Conservation (phyloP, 2,329 filamentous ascomycete genomes). For the Nemania sp. region DNA sequence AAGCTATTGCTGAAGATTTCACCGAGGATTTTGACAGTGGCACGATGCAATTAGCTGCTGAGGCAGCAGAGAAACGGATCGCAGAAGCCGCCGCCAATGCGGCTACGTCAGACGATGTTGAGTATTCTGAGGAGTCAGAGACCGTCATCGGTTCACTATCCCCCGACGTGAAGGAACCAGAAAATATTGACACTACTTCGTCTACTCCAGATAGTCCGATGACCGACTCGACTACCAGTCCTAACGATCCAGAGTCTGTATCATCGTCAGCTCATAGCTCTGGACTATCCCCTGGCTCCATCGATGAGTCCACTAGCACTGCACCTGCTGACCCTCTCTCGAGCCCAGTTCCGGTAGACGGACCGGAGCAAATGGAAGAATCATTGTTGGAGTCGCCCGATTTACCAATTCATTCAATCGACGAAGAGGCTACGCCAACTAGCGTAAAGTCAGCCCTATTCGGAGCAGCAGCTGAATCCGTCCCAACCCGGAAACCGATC, state of each 20-base stretch:
- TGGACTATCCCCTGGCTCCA: constrained; percentile 29
- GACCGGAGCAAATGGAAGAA: constrained; percentile 41
- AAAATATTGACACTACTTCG: constrained; percentile 31
- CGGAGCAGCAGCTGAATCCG: constrained; percentile 55
- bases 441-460: constrained; percentile 52
- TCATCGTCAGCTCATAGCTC: constrained; percentile 8
- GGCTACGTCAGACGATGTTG: background rate
- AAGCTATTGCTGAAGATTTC: constrained; percentile 73
- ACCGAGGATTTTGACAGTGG: constrained; percentile 79
- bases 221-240: constrained; percentile 30
- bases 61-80: constrained; percentile 44
- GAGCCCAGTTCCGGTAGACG: constrained; percentile 29
- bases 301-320: constrained; percentile 35
- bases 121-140: constrained; percentile 33
- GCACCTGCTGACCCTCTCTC: constrained; percentile 33
- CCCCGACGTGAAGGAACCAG: constrained; percentile 27
- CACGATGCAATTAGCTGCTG: constrained; percentile 60
- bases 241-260: constrained; percentile 29
- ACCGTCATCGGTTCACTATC: constrained; percentile 26
- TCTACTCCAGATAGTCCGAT: constrained; percentile 30
- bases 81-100: constrained; percentile 30
- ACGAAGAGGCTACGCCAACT: constrained; percentile 27
- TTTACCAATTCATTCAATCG: constrained; percentile 29
- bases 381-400: constrained; percentile 39
- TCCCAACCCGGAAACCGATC: constrained; percentile 52